Evolutionary conservation across 2,329 filamentous ascomycete species (phyloP), one percentile per base, ranked within the genome.

Genomic region (Thelonectria olida): DNA sequence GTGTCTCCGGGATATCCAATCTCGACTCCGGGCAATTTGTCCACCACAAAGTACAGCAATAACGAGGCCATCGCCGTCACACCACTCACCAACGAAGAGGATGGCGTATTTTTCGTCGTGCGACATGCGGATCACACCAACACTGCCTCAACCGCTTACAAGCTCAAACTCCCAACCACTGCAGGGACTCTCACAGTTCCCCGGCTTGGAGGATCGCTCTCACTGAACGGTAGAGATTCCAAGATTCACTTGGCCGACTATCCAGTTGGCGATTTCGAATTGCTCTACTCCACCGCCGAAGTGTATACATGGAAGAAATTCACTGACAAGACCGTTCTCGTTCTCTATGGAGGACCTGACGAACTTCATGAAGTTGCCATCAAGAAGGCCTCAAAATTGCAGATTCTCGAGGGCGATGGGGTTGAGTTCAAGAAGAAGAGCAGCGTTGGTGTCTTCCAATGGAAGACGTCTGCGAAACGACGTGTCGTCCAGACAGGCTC

Each of bases 221-320:
- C 82, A 0, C 74, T 92, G 5, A 82, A 83, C 38, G 85, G 89
- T 0, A 80, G 89, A 20, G 90, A 92, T 70, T 90, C 88, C 0
- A 91, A 86, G 75, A 83, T 90, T 41, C 86, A 90, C 68, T 84
- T 92, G 4, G 87, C 84, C 0, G 88, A 92, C 66, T 92, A 92
- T 61, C 79, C 85, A 12, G 75, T 92, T 47, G 88, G 86, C 0
- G 82, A 83, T n/a, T 75, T 79, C 5, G 84, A 79, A 1, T 70
- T 92, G 15, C 73, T 91, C 1, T 92, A 92, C 74, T 91, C 87
- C 0, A 89, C 90, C 2, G 88, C 88, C 0, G 90, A 92, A 68
- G 84, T 92, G 22, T 87, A 89, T 63, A 91, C 88, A 0, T 90
- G 88, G 85, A 89, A 92, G 73, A 82, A 84, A 52, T 88, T 89